A percentile compares a stretch with the other conserved stretches of the same genome.
Conservation (phyloP, 208 protist genomes). For the Strigomonas oncopelti region DNA sequence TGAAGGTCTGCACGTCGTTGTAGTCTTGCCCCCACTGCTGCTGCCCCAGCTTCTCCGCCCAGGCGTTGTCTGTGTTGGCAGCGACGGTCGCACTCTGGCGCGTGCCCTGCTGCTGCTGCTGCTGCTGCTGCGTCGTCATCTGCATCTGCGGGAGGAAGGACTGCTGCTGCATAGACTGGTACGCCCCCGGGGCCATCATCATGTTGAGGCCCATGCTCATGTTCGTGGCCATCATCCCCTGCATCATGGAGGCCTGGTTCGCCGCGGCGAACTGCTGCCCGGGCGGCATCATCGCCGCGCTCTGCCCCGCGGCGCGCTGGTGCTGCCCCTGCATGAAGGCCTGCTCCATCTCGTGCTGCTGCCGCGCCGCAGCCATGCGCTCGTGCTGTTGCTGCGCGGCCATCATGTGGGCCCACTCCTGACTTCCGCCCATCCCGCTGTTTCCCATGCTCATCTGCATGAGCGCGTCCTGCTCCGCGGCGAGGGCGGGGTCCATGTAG, state of each 20-base stretch:
- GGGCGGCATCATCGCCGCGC: slow-evolving; percentile 1
- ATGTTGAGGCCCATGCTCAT: slow-evolving; percentile 22
- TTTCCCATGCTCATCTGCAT: slow-evolving; percentile 28
- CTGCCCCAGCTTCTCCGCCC: slow-evolving; percentile 55
- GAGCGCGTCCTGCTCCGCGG: slow-evolving; percentile 55
- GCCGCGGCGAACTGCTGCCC: slow-evolving; percentile 8
- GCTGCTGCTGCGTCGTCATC: slow-evolving; percentile 19
- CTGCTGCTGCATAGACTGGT: slow-evolving; percentile 31
- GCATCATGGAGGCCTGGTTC: slow-evolving; percentile 44
- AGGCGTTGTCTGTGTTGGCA: slow-evolving; percentile 31
- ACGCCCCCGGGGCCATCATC: slow-evolving; percentile 51
- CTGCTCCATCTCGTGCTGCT: slow-evolving; percentile 69
- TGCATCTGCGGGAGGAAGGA: slow-evolving; percentile 14
- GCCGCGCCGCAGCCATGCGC: slow-evolving; percentile 34
- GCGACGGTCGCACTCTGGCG: slow-evolving; percentile 16
- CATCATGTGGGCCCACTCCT: slow-evolving; percentile 30
- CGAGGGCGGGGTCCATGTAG: slow-evolving; percentile 27
- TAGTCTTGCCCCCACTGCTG: slow-evolving; percentile 77
- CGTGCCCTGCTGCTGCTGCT: slow-evolving; percentile 11
- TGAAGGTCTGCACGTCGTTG: slow-evolving; percentile 59
- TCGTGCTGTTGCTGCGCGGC: slow-evolving; percentile 44
- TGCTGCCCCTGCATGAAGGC: slow-evolving; percentile 44
- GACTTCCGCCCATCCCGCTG: slow-evolving; percentile 48
- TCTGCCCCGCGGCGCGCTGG: slow-evolving; percentile 9
- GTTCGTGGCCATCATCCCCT: slow-evolving; percentile 32